Percentiles rank a stretch among this genome's conserved stretches.
Evolutionary conservation across 2,329 filamentous ascomycete genomes (phyloP).

Genomic region (Xylaria sp.): DNA sequence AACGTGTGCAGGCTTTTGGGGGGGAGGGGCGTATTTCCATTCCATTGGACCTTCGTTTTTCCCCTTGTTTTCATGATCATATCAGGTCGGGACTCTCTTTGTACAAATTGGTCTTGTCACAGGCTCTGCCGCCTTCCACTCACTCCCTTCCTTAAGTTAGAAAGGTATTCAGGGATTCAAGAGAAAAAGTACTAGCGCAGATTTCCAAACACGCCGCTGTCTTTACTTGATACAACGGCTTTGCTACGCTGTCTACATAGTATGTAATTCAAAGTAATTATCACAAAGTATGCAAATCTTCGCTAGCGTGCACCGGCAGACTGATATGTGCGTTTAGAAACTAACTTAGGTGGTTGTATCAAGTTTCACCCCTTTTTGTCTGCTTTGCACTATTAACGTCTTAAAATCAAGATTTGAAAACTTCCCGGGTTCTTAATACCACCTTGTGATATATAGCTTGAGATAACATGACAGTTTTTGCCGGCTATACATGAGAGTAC

Average conservation of each 20-base stretch:
- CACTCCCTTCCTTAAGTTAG: not conserved
- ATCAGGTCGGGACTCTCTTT: not conserved
- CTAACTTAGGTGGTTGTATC: not conserved
- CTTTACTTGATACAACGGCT: not conserved
- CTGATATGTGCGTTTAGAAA: not conserved
- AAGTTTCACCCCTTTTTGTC: not conserved
- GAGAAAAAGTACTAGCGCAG: not conserved
- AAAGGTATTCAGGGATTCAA: not conserved
- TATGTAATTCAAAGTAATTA: not conserved
- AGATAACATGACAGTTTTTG: not conserved
- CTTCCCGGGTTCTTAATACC: not conserved
- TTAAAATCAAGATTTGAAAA: no score
- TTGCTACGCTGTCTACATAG: not conserved
- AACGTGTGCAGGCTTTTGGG: not conserved
- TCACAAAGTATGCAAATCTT: not conserved
- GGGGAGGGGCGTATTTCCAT: not conserved
- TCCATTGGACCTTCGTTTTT: not conserved
- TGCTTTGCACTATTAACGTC: not conserved
- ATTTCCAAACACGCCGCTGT: not conserved
- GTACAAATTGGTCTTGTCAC: not conserved
- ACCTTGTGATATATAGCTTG: slow-evolving; percentile 3
- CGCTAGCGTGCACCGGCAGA: not conserved
- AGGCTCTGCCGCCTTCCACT: not conserved
- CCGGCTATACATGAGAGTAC: no score
- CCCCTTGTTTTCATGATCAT: not conserved